These are phyloP conservation scores for Karstenula rhodostoma DNA, from an alignment of 2,329 filamentous ascomycete species.

Conservation along the genomic window DNA sequence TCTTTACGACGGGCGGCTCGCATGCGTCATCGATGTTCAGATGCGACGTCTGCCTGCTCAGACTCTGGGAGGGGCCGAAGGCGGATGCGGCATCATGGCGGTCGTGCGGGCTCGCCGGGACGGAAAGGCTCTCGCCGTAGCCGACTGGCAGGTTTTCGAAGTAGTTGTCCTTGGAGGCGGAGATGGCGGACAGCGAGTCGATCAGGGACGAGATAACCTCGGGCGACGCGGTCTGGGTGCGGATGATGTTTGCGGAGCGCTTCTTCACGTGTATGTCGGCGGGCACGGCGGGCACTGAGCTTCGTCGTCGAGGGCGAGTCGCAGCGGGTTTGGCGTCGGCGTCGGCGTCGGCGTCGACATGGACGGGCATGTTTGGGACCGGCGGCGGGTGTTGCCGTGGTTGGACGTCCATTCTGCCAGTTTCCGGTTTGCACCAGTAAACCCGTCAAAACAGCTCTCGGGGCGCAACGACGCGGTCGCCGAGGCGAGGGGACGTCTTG, in stretches of 20 bases:
- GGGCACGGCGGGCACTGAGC: constrained; percentile 36
- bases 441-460: background rate
- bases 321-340: constrained; percentile 21
- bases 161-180: constrained; percentile 71
- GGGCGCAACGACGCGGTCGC: constrained; percentile 5
- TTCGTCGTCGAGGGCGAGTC: constrained; percentile 37
- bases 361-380: constrained; percentile 25
- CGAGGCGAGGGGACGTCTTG: constrained; percentile 5
- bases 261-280: constrained; percentile 31
- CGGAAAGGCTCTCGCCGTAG: constrained; percentile 43
- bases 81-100: constrained; percentile 65
- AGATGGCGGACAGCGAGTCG: constrained; percentile 67
- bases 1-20: constrained; percentile 77
- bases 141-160: constrained; percentile 65
- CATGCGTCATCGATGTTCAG: constrained; percentile 65
- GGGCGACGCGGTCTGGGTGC: constrained; percentile 60
- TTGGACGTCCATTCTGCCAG: constrained; percentile 36
- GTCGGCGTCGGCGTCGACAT: constrained; percentile 17
- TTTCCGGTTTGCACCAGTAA: constrained; percentile 9
- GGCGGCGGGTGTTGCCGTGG: constrained; percentile 27
- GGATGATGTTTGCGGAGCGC: constrained; percentile 47
- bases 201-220: constrained; percentile 74
- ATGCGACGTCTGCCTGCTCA: constrained; percentile 56
- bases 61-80: constrained; percentile 71
- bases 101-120: constrained; percentile 34